phyloP scores from a whole-genome alignment of 208 protist species.

The Leptomonas pyrrhocoris region DNA sequence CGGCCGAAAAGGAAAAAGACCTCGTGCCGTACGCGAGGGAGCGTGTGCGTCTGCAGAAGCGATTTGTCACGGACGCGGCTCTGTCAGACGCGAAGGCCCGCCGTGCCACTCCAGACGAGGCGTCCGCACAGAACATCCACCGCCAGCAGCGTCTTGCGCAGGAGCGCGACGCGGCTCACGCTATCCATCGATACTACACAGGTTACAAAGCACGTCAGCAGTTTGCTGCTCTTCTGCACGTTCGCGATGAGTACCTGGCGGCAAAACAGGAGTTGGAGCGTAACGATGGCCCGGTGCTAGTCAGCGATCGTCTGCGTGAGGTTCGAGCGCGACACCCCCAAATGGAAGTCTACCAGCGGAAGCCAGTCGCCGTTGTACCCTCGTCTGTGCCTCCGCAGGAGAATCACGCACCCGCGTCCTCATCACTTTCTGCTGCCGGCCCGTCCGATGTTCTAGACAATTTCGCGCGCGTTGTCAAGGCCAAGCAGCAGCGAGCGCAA shows the following conservation, averaged over 20 bases:
- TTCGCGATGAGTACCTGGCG: slow-evolving; percentile 28
- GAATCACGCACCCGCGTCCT: not conserved
- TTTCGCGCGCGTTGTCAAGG: slow-evolving; percentile 6
- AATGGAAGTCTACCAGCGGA: slow-evolving; percentile 1
- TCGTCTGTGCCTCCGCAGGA: not conserved
- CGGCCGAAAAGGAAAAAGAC: slow-evolving; percentile 37
- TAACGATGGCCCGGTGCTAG: slow-evolving; percentile 21
- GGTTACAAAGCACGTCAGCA: slow-evolving; percentile 11
- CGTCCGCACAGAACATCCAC: not conserved
- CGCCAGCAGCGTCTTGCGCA: slow-evolving; percentile 10
- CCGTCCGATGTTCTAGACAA: not conserved
- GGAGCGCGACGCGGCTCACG: slow-evolving; percentile 15
- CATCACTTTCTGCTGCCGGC: not conserved
- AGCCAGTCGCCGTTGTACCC: not conserved
- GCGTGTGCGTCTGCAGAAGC: slow-evolving; percentile 18
- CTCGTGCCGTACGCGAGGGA: slow-evolving; percentile 30
- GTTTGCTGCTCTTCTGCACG: slow-evolving; percentile 13
- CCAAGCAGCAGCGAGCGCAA: slow-evolving; percentile 23
- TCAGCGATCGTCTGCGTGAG: slow-evolving; percentile 5
- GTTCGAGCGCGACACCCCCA: slow-evolving; percentile 10
- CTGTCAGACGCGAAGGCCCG: not conserved
- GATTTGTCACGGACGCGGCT: not conserved
- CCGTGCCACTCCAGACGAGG: not conserved
- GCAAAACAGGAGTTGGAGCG: slow-evolving; percentile 13
- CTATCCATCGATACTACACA: slow-evolving; percentile 15